Conservation (phyloP, 108 stramenopile genomes). For the Nannochloropsis oceanica region DNA sequence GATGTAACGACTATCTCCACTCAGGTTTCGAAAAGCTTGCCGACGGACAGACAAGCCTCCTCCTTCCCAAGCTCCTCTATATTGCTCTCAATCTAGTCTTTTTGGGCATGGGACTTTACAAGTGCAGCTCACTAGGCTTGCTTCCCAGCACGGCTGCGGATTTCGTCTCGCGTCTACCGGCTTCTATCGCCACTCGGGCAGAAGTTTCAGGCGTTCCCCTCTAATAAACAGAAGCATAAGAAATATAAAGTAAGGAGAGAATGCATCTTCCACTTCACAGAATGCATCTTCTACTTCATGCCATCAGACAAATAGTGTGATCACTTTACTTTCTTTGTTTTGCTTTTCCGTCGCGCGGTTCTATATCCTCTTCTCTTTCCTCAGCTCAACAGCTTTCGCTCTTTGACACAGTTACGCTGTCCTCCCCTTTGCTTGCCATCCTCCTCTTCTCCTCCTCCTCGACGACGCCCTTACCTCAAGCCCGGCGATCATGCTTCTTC, state of each 20-base stretch:
- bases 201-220: neutral
- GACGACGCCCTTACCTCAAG: neutral
- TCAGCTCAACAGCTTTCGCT: neutral
- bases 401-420: no score
- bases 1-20: neutral
- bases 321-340: no score
- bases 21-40: neutral
- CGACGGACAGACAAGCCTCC: neutral
- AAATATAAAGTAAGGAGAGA: no score
- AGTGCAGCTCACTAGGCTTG: neutral
- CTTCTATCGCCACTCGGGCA: neutral
- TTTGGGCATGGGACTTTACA: neutral
- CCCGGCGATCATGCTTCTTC: conserved; percentile 10
- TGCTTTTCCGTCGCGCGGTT: neutral
- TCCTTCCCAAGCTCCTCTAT: neutral
- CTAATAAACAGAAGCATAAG: neutral
- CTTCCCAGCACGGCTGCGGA: neutral
- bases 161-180: neutral
- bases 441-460: no score
- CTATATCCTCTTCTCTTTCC: neutral
- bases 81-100: neutral
- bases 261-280: no score
- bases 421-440: no score
- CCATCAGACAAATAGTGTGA: no score
- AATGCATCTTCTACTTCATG: no score